phyloP scores from a whole-genome alignment of 106 monocot species.

The Platanthera zijinensis region DNA sequence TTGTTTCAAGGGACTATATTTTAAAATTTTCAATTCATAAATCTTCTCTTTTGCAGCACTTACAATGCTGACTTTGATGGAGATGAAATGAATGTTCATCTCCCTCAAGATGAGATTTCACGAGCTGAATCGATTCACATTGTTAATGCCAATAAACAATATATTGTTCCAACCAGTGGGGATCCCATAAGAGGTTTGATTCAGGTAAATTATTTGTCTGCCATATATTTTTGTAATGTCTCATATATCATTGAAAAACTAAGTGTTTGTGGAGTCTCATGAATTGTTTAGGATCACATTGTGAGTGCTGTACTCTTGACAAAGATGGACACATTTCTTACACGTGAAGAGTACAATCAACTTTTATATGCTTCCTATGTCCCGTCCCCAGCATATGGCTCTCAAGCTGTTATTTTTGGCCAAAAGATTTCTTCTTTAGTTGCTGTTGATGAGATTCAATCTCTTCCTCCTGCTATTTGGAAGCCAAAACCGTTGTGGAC shows the following conservation, averaged over 20 bases:
- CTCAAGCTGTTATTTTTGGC: conserved; percentile 17
- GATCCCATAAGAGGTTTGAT: conserved; percentile 89
- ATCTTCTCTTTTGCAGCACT: conserved; percentile 44
- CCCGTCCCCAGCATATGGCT: conserved; percentile 22
- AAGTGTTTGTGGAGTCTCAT: background rate
- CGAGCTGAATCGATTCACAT: conserved; percentile 83
- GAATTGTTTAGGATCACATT: conserved; percentile 77
- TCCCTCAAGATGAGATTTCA: conserved; percentile 97
- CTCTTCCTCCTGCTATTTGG: conserved; percentile 64
- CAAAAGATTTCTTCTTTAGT: conserved; percentile 34
- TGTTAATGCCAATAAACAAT: conserved; percentile 92
- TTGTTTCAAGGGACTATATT: background rate
- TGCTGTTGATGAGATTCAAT: conserved; percentile 38
- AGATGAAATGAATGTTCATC: conserved; percentile 99
- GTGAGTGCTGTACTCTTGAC: conserved; percentile 89
- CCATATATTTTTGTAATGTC: background rate
- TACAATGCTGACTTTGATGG: conserved; percentile 99
- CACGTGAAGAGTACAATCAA: conserved; percentile 76
- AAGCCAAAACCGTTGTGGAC: conserved; percentile 89
- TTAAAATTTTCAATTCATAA: background rate
- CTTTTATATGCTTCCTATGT: conserved; percentile 68
- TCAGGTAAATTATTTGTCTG: conserved; percentile 45
- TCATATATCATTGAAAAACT: background rate
- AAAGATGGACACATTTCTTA: conserved; percentile 80
- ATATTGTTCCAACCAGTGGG: conserved; percentile 80